These are phyloP conservation scores for Peronospora belbahrii DNA, from an alignment of 352 stramenopile species.

Conservation along the genomic window DNA sequence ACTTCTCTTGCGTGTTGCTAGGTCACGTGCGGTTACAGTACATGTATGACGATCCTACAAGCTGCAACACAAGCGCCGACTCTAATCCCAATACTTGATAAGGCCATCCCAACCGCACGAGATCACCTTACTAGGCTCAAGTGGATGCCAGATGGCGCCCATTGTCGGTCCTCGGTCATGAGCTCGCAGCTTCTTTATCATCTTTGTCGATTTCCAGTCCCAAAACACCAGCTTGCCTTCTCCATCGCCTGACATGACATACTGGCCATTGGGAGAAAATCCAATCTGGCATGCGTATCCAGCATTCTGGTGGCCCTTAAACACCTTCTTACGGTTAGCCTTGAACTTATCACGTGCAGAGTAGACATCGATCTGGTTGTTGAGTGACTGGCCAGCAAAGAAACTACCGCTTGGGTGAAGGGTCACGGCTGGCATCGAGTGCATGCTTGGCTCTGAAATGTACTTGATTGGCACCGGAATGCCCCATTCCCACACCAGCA, in stretches of 20 bases:
- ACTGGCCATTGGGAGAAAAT: conserved; percentile 95
- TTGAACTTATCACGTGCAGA: conserved; percentile 92
- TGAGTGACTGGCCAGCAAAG: conserved; percentile 93
- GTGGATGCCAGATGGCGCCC: conserved; percentile 93
- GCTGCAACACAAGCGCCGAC: background rate
- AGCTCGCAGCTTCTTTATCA: conserved; percentile 81
- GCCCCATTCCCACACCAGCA: conserved; percentile 96
- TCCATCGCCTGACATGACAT: conserved; percentile 91
- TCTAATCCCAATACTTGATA: conserved; percentile 99
- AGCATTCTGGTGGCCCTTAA: conserved; percentile 89
- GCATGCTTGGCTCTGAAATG: conserved; percentile 97
- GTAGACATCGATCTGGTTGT: conserved; percentile 99
- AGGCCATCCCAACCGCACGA: conserved; percentile 98
- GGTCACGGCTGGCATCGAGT: conserved; percentile 95
- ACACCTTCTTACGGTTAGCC: conserved; percentile 89
- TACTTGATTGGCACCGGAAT: conserved; percentile 99
- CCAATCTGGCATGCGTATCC: conserved; percentile 95
- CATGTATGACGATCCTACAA: background rate
- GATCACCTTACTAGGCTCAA: conserved; percentile 94
- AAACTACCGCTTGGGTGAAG: conserved; percentile 90
- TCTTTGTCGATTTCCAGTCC: conserved; percentile 96
- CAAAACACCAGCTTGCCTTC: conserved; percentile 97
- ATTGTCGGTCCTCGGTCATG: conserved; percentile 94
- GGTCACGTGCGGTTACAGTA: background rate
- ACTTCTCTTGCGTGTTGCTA: background rate